Percentiles rank a stretch among this genome's conserved stretches.
phyloP scores from a whole-genome alignment of 805 yeast genomes.

The Millerozyma acaciae region DNA sequence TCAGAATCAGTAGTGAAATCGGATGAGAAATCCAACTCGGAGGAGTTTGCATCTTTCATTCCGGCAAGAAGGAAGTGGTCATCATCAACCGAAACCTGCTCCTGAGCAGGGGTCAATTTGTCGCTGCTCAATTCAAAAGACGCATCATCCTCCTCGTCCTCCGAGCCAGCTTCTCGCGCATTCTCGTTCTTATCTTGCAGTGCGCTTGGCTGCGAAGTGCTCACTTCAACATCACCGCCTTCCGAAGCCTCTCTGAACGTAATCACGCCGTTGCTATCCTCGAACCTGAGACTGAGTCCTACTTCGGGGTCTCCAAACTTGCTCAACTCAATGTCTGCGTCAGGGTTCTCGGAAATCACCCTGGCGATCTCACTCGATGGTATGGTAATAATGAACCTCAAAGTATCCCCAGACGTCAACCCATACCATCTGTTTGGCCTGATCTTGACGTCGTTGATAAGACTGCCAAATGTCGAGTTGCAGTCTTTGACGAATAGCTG shows the following conservation, averaged over 20 bases:
- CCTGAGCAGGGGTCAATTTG: no score
- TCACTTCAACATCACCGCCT: not conserved
- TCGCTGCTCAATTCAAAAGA: no score
- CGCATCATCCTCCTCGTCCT: not conserved
- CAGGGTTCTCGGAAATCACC: conserved; percentile 10
- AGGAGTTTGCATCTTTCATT: no score
- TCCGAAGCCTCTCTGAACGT: not conserved
- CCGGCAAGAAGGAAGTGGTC: no score
- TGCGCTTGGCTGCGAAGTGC: not conserved
- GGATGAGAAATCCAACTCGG: no score
- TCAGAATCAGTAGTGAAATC: conserved; percentile 2
- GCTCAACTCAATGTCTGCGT: conserved; percentile 13
- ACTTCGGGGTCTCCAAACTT: conserved; percentile 20
- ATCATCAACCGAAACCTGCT: no score
- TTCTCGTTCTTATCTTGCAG: not conserved
- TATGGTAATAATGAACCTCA: conserved; percentile 34
- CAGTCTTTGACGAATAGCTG: conserved; percentile 25
- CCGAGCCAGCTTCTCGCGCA: not conserved
- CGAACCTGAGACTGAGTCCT: conserved; percentile 15
- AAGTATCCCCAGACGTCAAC: conserved; percentile 21
- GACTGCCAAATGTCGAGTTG: conserved; percentile 38
- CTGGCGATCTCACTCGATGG: conserved; percentile 22
- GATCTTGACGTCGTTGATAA: conserved; percentile 24
- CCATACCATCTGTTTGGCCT: conserved; percentile 15
- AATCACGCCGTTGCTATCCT: not conserved